These are phyloP conservation scores for Xylariaceae sp. DNA, from an alignment of 2,329 filamentous ascomycete species.

Conservation along the genomic window DNA sequence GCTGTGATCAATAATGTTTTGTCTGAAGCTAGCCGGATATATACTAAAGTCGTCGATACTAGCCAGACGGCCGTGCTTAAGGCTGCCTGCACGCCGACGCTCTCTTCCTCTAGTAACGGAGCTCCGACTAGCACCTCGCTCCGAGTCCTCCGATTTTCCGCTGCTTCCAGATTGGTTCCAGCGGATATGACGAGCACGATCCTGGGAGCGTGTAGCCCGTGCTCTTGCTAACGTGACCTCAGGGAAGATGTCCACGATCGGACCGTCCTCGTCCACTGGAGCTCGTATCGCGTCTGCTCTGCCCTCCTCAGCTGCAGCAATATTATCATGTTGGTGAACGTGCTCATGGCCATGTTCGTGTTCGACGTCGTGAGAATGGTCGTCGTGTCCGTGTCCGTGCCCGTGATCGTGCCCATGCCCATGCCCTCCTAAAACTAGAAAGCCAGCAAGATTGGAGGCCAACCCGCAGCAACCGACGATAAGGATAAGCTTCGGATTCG, in stretches of 20 bases:
- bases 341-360: conserved; percentile 55
- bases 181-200: conserved; percentile 44
- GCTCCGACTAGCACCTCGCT: conserved; percentile 31
- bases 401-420: conserved; percentile 79
- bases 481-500: conserved; percentile 82
- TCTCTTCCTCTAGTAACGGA: conserved; percentile 45
- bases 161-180: conserved; percentile 41
- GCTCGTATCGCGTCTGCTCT: conserved; percentile 48
- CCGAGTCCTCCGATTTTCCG: conserved; percentile 26
- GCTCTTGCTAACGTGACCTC: conserved; percentile 60
- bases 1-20: conserved; percentile 88
- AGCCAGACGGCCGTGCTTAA: conserved; percentile 61
- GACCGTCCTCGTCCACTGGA: conserved; percentile 57
- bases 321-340: conserved; percentile 43
- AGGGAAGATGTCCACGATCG: conserved; percentile 64
- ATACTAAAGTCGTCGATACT: conserved; percentile 77
- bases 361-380: conserved; percentile 53
- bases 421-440: conserved; percentile 91
- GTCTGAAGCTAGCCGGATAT: conserved; percentile 86
- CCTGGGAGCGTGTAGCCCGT: conserved; percentile 36
- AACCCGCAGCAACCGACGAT: conserved; percentile 87
- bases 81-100: conserved; percentile 50
- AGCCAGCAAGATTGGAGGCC: conserved; percentile 83
- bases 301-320: conserved; percentile 54
- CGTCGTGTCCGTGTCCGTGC: conserved; percentile 61